Conservation (phyloP, 2,329 filamentous ascomycete genomes). For the Acarospora socialis region DNA sequence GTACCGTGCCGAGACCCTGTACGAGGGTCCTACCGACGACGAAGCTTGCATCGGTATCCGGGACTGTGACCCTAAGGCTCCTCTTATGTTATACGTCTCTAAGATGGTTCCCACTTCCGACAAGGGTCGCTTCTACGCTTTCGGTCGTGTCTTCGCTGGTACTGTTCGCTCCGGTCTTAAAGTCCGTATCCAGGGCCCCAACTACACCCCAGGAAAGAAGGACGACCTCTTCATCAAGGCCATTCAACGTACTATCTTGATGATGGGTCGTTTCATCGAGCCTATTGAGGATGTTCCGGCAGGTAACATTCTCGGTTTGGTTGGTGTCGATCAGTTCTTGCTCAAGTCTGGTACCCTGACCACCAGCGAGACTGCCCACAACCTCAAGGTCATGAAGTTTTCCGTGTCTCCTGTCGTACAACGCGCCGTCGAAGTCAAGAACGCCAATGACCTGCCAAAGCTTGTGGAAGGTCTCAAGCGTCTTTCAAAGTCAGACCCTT, state of each 20-base stretch:
- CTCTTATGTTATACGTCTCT: slow-evolving; percentile 99
- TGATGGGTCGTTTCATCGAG: slow-evolving; percentile 99
- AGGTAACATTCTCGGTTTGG: slow-evolving; percentile 98
- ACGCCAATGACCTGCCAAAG: slow-evolving; percentile 98
- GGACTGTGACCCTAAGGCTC: slow-evolving; percentile 93
- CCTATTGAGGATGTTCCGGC: slow-evolving; percentile 97
- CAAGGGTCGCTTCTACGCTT: slow-evolving; percentile 99
- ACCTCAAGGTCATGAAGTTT: slow-evolving; percentile 99
- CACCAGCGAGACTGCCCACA: slow-evolving; percentile 94
- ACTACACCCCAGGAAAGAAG: slow-evolving; percentile 97
- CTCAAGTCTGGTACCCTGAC: slow-evolving; percentile 99
- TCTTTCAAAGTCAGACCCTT: slow-evolving; percentile 99
- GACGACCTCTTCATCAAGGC: slow-evolving; percentile 98
- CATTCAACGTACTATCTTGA: slow-evolving; percentile 98
- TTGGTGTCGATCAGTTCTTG: slow-evolving; percentile 99
- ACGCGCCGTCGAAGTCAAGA: slow-evolving; percentile 99
- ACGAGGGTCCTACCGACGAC: slow-evolving; percentile 93
- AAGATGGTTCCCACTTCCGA: slow-evolving; percentile 99
- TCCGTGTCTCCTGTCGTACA: slow-evolving; percentile 98
- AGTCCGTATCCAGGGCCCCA: slow-evolving; percentile 99
- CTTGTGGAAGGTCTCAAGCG: slow-evolving; percentile 99
- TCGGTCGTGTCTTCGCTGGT: slow-evolving; percentile 99
- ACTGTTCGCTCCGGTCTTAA: slow-evolving; percentile 95
- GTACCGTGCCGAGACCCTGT: slow-evolving; percentile 97
- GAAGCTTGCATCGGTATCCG: slow-evolving; percentile 91